phyloP scores from a whole-genome alignment of 2,329 filamentous ascomycete species.

The Ophioceras dolichostomum region DNA sequence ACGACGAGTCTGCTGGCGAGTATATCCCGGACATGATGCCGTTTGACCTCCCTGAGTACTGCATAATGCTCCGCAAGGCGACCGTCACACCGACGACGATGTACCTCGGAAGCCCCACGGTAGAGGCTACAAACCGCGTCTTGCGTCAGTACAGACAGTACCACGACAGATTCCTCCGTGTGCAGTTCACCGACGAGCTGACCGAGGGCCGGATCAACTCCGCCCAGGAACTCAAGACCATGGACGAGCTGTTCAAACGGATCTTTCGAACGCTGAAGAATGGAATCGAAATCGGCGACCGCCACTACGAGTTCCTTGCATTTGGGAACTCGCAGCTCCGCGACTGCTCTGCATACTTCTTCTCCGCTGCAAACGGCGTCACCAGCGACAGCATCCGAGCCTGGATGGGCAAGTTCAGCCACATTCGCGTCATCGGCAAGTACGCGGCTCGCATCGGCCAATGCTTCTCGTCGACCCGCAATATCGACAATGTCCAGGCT shows the following conservation, averaged over 20 bases:
- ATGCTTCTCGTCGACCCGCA: slow-evolving; percentile 86
- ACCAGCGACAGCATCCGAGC: slow-evolving; percentile 65
- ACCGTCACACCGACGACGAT: slow-evolving; percentile 77
- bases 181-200: slow-evolving; percentile 82
- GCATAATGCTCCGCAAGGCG: slow-evolving; percentile 53
- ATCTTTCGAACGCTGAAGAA: slow-evolving; percentile 60
- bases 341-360: slow-evolving; percentile 88
- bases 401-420: slow-evolving; percentile 77
- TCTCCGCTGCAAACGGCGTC: slow-evolving; percentile 55
- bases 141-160: slow-evolving; percentile 57
- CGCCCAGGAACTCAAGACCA: slow-evolving; percentile 36
- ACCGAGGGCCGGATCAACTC: slow-evolving; percentile 46
- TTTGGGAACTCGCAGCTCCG: slow-evolving; percentile 94
- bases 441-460: slow-evolving; percentile 83
- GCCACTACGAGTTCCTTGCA: slow-evolving; percentile 79
- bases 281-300: slow-evolving; percentile 72
- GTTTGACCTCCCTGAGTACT: slow-evolving; percentile 53
- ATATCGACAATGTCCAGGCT: slow-evolving; percentile 52
- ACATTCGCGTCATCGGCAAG: slow-evolving; percentile 78
- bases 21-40: slow-evolving; percentile 26
- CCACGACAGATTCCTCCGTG: slow-evolving; percentile 71
- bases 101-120: slow-evolving; percentile 60
- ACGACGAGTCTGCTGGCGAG: slow-evolving; percentile 32
- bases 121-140: slow-evolving; percentile 83
- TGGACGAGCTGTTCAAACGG: slow-evolving; percentile 62